phyloP scores from a whole-genome alignment of 495 filamentous ascomycete genomes.

The Penicillium bialowiezense region DNA sequence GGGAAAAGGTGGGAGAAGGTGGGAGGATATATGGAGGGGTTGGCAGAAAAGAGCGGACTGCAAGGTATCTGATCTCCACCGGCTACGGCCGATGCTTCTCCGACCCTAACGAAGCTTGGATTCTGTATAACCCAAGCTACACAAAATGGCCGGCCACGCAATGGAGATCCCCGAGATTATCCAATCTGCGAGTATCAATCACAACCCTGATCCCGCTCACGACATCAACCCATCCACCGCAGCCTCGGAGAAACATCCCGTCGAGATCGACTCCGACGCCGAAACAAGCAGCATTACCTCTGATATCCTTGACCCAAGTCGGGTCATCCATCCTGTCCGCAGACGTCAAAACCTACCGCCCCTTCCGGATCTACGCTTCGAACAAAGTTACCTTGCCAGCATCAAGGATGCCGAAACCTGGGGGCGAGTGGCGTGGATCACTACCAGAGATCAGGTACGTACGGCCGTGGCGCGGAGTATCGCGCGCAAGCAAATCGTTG shows the following conservation, averaged over 20 bases:
- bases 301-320: conserved; percentile 48
- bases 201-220: conserved; percentile 62
- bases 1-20: conserved; percentile 17
- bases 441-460: conserved; percentile 78
- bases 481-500: neutral
- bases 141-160: conserved; percentile 40
- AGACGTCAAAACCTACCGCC: conserved; percentile 68
- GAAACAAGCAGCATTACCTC: conserved; percentile 44
- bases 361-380: conserved; percentile 89
- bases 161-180: conserved; percentile 70
- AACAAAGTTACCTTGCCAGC: conserved; percentile 93
- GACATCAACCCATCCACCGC: conserved; percentile 81
- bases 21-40: conserved; percentile 22
- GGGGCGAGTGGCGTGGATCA: conserved; percentile 79
- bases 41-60: conserved; percentile 25
- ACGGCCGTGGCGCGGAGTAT: neutral
- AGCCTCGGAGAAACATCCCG: conserved; percentile 51
- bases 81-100: neutral
- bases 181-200: conserved; percentile 74
- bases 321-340: conserved; percentile 51
- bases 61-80: conserved; percentile 10
- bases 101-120: neutral
- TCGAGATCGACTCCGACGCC: conserved; percentile 48
- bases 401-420: conserved; percentile 72
- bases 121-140: conserved; percentile 11